A percentile compares a stretch with the other conserved stretches of the same genome.
Conservation (phyloP, 2,329 filamentous ascomycete species). For the Thermoascus crustaceus region DNA sequence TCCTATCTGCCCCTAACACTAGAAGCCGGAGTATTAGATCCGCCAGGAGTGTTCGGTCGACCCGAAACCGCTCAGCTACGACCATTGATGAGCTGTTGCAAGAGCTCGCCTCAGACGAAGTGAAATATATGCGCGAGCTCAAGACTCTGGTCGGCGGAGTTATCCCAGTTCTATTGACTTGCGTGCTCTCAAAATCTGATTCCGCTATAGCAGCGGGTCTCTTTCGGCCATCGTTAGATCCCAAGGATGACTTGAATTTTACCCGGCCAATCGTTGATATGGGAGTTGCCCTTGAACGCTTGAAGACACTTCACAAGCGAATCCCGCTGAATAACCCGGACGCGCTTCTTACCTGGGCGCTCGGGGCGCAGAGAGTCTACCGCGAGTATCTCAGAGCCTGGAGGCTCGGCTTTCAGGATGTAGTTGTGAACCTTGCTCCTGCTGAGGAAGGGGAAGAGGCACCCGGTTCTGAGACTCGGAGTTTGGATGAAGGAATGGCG, state of each 20-base stretch:
- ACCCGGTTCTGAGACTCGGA: slow-evolving; percentile 38
- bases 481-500: slow-evolving; percentile 46
- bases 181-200: slow-evolving; percentile 67
- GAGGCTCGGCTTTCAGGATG: slow-evolving; percentile 88
- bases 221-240: slow-evolving; percentile 51
- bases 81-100: slow-evolving; percentile 68
- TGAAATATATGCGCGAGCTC: slow-evolving; percentile 80
- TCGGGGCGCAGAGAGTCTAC: slow-evolving; percentile 70
- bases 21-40: slow-evolving; percentile 65
- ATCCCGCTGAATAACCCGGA: slow-evolving; percentile 67
- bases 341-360: slow-evolving; percentile 71
- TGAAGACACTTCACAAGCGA: slow-evolving; percentile 71
- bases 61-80: slow-evolving; percentile 57
- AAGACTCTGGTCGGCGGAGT: slow-evolving; percentile 92
- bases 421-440: slow-evolving; percentile 86
- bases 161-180: slow-evolving; percentile 80
- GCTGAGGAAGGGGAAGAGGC: slow-evolving; percentile 54
- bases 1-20: slow-evolving; percentile 61
- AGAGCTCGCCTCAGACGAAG: slow-evolving; percentile 75
- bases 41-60: slow-evolving; percentile 67
- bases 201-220: slow-evolving; percentile 57
- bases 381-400: slow-evolving; percentile 78
- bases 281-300: slow-evolving; percentile 79
- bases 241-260: slow-evolving; percentile 53
- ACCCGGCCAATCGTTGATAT: slow-evolving; percentile 88